Percentiles rank a stretch among this genome's conserved stretches.
Conservation (phyloP, 2,329 filamentous ascomycete species). For the Penicillium corylophilum region DNA sequence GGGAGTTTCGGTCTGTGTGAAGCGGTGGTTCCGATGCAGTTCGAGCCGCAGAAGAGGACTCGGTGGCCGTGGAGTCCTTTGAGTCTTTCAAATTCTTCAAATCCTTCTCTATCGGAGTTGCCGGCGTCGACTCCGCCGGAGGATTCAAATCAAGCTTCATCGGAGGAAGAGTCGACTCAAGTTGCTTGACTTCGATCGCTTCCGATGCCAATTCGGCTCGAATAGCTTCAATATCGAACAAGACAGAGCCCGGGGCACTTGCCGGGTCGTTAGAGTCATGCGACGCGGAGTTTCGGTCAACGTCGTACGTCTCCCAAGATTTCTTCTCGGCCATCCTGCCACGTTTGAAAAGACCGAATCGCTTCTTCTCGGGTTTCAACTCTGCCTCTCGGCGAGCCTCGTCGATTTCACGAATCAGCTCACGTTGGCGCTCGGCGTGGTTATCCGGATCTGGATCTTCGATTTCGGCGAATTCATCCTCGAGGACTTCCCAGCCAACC, state of each 20-base stretch:
- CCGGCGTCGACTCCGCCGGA: conserved; percentile 19
- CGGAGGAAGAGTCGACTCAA: conserved; percentile 83
- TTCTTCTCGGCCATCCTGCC: conserved; percentile 74
- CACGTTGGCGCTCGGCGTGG: conserved; percentile 79
- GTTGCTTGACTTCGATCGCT: conserved; percentile 69
- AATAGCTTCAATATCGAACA: conserved; percentile 96
- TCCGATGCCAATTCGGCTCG: conserved; percentile 77
- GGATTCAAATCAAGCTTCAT: conserved; percentile 71
- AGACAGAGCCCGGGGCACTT: conserved; percentile 53
- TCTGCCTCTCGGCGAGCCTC: conserved; percentile 86
- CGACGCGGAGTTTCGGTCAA: conserved; percentile 44
- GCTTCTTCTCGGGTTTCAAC: conserved; percentile 69
- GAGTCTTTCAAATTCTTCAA: conserved; percentile 32
- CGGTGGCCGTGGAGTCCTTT: background rate
- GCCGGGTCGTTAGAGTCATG: conserved; percentile 27
- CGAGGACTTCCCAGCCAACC: conserved; percentile 87
- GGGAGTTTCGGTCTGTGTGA: conserved; percentile 8
- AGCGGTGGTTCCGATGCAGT: conserved; percentile 19
- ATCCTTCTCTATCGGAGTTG: conserved; percentile 34
- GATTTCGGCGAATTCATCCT: conserved; percentile 92
- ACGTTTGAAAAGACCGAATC: conserved; percentile 76
- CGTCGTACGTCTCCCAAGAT: conserved; percentile 93
- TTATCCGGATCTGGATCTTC: conserved; percentile 97
- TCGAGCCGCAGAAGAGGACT: conserved; percentile 15
- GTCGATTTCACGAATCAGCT: conserved; percentile 95